phyloP scores from a whole-genome alignment of 1,139 yeast genomes.

The Blastobotrys malaysiensis region DNA sequence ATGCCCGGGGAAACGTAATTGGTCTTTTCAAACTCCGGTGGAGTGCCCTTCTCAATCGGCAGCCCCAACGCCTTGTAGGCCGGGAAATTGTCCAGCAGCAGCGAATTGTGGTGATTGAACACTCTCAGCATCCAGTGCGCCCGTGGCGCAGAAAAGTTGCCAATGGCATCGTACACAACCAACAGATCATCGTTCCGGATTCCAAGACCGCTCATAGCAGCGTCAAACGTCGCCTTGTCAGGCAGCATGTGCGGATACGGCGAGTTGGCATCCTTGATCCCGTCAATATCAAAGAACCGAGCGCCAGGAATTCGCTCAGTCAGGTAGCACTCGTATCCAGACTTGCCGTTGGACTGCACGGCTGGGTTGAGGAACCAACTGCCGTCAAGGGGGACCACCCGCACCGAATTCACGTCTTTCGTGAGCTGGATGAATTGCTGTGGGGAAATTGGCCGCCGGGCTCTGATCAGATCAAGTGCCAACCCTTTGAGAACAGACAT shows the following conservation, averaged over 20 bases:
- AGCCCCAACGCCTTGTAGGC: constrained; percentile 42
- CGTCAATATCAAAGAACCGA: constrained; percentile 76
- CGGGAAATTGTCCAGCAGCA: constrained; percentile 63
- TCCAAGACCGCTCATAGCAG: constrained; percentile 44
- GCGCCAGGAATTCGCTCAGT: constrained; percentile 60
- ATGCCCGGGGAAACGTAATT: constrained; percentile 39
- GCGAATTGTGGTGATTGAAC: constrained; percentile 67
- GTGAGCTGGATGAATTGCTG: constrained; percentile 8
- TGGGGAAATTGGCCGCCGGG: constrained; percentile 12
- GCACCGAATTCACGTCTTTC: constrained; percentile 15
- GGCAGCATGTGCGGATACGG: constrained; percentile 92
- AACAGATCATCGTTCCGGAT: constrained; percentile 45
- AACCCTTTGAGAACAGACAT: constrained; percentile 9
- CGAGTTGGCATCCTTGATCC: constrained; percentile 50
- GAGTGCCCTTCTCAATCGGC: constrained; percentile 36
- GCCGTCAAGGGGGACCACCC: constrained; percentile 72
- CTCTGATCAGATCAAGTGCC: constrained; percentile 9
- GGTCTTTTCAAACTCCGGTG: constrained; percentile 26
- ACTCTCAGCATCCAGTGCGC: constrained; percentile 84
- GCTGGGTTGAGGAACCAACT: constrained; percentile 87
- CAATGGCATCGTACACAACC: constrained; percentile 81
- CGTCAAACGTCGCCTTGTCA: constrained; percentile 46
- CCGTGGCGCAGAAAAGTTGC: constrained; percentile 83
- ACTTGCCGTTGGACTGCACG: constrained; percentile 50
- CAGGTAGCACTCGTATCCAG: constrained; percentile 45